phyloP scores from a whole-genome alignment of 2,329 filamentous ascomycete genomes.

The Pseudogymnoascus sp. region DNA sequence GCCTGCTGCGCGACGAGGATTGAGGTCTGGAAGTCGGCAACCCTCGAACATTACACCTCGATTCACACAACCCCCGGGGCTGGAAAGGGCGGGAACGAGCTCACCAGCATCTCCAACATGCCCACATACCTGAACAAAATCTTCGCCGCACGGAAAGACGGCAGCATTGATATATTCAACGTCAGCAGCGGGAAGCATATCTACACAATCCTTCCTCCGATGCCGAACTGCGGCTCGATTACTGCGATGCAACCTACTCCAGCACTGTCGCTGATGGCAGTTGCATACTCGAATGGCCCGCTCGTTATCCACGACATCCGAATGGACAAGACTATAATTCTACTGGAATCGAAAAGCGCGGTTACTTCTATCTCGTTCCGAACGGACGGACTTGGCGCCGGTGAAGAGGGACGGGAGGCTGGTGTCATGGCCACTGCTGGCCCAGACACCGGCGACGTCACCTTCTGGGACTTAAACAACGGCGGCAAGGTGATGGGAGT shows the following conservation, averaged over 20 bases:
- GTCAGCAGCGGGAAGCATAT: constrained; percentile 84
- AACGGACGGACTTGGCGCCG: constrained; percentile 80
- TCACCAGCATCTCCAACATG: constrained; percentile 77
- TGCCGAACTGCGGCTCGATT: constrained; percentile 66
- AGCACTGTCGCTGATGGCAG: constrained; percentile 74
- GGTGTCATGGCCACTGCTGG: constrained; percentile 94
- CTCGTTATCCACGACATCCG: constrained; percentile 76
- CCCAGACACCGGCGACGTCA: constrained; percentile 72
- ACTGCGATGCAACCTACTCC: constrained; percentile 79
- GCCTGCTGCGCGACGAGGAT: constrained; percentile 67
- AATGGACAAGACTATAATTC: constrained; percentile 64
- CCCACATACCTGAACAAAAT: constrained; percentile 96
- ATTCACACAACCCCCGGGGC: constrained; percentile 51
- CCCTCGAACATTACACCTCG: constrained; percentile 83
- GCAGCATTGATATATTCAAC: constrained; percentile 95
- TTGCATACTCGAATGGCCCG: constrained; percentile 74
- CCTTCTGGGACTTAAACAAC: constrained; percentile 90
- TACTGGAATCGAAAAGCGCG: constrained; percentile 56
- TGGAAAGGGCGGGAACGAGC: constrained; percentile 51
- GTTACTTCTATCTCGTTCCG: constrained; percentile 84
- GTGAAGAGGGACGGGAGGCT: constrained; percentile 72
- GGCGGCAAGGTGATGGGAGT: constrained; percentile 81
- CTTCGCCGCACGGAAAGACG: constrained; percentile 78
- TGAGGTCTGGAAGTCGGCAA: constrained; percentile 81
- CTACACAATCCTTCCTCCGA: constrained; percentile 76